Evolutionary conservation across 1,139 yeast genomes (phyloP).

Genomic region (Ashbya aceris): DNA sequence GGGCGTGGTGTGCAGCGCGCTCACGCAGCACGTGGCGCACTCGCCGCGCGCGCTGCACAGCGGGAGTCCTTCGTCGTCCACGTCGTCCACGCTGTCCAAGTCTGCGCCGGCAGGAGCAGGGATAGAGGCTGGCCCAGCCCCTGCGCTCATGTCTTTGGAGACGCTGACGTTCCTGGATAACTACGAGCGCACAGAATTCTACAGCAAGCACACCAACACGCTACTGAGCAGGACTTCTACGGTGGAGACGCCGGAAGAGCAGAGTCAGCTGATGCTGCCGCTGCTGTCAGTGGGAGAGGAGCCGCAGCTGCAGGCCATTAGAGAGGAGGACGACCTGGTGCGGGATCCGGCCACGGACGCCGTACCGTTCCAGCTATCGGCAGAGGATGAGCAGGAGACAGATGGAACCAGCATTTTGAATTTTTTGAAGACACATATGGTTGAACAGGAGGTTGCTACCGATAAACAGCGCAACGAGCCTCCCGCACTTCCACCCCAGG

Average conservation of each 20-base stretch:
- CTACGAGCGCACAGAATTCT: conserved; percentile 17
- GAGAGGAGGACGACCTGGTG: conserved; percentile 7
- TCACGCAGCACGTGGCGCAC: neutral
- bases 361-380: neutral
- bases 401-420: conserved; percentile 9
- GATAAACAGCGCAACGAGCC: conserved; percentile 2
- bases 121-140: neutral
- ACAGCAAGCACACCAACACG: conserved; percentile 12
- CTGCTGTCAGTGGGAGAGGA: conserved; percentile 2
- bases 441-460: neutral
- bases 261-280: neutral
- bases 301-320: conserved; percentile 7
- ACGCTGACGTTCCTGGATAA: conserved; percentile 16
- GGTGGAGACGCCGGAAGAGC: neutral
- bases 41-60: conserved; percentile 3
- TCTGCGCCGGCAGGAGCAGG: conserved; percentile 2
- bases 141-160: conserved; percentile 3
- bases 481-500: neutral
- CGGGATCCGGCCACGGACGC: conserved; percentile 9
- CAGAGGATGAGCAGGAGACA: neutral
- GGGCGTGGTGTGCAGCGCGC: neutral
- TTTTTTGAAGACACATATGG: conserved; percentile 10
- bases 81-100: conserved; percentile 5
- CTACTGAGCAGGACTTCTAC: conserved; percentile 2
- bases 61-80: conserved; percentile 6